Conservation (phyloP, 345 rosid species). For the Populus nigra region DNA sequence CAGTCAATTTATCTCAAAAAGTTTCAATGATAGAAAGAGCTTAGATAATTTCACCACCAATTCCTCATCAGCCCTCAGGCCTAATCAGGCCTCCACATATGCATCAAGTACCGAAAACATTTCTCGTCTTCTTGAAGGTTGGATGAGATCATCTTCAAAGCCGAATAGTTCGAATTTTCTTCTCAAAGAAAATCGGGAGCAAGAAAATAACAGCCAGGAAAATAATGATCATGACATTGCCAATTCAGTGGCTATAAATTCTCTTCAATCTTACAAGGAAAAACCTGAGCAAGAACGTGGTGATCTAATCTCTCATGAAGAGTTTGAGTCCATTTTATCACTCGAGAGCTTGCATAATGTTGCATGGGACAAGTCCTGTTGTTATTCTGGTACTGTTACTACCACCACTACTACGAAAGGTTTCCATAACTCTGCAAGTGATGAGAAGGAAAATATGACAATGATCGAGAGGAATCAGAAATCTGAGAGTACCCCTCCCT, state of each 20-base stretch:
- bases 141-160: conserved; percentile 80
- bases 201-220: background rate
- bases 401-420: conserved; percentile 22
- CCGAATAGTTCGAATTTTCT: background rate
- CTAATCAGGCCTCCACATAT: conserved; percentile 40
- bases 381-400: conserved; percentile 17
- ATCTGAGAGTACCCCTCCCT: conserved; percentile 48
- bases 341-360: conserved; percentile 48
- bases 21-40: conserved; percentile 23
- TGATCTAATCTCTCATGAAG: conserved; percentile 45
- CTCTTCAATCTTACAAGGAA: conserved; percentile 21
- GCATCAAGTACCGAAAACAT: conserved; percentile 96
- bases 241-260: conserved; percentile 16
- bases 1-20: conserved; percentile 20
- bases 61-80: conserved; percentile 18
- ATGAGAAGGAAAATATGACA: conserved; percentile 2
- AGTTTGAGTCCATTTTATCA: conserved; percentile 55
- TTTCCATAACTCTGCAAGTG: conserved; percentile 18
- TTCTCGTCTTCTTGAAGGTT: conserved; percentile 78
- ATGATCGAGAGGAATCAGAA: conserved; percentile 24
- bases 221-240: conserved; percentile 9
- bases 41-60: conserved; percentile 25
- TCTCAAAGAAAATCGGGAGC: background rate
- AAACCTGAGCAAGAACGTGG: conserved; percentile 44
- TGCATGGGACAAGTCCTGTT: conserved; percentile 41